phyloP scores from a whole-genome alignment of 306 rosid genomes.

The Cicer chorassanicum region DNA sequence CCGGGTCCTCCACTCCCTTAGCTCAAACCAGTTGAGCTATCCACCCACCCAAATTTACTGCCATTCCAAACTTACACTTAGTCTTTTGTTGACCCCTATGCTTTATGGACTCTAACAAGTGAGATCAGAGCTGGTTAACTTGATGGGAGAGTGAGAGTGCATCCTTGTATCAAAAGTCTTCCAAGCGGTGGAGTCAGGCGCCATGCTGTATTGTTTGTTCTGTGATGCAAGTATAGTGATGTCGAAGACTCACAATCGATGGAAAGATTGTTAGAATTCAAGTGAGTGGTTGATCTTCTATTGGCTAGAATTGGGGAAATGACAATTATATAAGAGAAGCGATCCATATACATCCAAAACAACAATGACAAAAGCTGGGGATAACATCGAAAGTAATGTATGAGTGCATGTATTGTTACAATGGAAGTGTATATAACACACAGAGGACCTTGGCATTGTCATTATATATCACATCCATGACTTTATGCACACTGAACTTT shows the following conservation, averaged over 20 bases:
- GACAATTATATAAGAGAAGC: neutral
- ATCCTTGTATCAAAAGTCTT: neutral
- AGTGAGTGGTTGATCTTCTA: neutral
- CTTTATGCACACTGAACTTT: conserved; percentile 14
- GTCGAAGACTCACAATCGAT: neutral
- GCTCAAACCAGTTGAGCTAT: too few species aligned
- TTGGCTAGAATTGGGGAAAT: neutral
- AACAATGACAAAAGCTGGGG: neutral
- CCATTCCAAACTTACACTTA: too few species aligned
- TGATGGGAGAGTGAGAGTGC: neutral
- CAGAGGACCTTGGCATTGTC: neutral
- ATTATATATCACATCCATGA: neutral
- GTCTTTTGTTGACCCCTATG: neutral
- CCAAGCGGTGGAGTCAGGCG: neutral
- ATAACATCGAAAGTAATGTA: neutral
- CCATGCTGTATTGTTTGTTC: neutral
- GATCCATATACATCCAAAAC: neutral
- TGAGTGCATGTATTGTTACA: neutral
- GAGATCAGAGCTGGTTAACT: neutral
- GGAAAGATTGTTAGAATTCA: neutral
- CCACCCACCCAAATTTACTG: too few species aligned
- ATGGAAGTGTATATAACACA: neutral
- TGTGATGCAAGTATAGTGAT: neutral
- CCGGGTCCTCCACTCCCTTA: too few species aligned
- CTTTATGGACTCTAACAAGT: neutral